phyloP scores from a whole-genome alignment of 2,329 filamentous ascomycete species.

The Phialocephala sp. region DNA sequence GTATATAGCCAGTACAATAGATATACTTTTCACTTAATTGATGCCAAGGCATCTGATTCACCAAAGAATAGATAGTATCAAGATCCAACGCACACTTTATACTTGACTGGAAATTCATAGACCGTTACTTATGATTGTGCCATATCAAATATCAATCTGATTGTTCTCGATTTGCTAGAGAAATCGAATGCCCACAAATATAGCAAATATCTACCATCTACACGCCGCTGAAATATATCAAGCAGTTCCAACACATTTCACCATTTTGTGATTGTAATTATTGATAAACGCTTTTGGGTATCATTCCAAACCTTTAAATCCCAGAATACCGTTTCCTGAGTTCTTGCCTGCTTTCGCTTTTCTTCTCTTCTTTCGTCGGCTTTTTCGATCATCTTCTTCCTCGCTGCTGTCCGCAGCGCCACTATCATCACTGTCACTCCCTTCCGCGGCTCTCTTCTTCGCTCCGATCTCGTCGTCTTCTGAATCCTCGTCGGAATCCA shows the following conservation, averaged over 20 bases:
- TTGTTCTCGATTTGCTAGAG: background rate
- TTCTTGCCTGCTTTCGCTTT: slow-evolving; percentile 41
- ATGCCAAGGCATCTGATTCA: no score
- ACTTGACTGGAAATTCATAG: no score
- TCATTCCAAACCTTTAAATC: slow-evolving; percentile 42
- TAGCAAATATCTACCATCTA: background rate
- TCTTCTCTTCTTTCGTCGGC: slow-evolving; percentile 40
- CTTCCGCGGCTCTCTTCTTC: slow-evolving; percentile 39
- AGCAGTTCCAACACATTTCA: no score
- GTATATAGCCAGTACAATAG: no score
- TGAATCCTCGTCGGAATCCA: slow-evolving; percentile 51
- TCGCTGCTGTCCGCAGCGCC: slow-evolving; percentile 37
- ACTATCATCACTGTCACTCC: slow-evolving; percentile 37
- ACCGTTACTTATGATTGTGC: no score
- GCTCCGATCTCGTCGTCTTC: slow-evolving; percentile 53
- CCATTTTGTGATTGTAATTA: background rate
- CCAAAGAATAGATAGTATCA: no score
- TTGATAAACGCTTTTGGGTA: slow-evolving; percentile 11
- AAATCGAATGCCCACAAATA: background rate
- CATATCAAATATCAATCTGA: no score
- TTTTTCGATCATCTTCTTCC: slow-evolving; percentile 35
- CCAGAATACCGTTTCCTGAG: slow-evolving; percentile 41
- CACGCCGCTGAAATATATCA: background rate
- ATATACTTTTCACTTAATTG: no score
- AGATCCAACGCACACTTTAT: no score